Evolutionary conservation across 352 stramenopile species (phyloP).

Genomic region (Elongisporangium undulatum): DNA sequence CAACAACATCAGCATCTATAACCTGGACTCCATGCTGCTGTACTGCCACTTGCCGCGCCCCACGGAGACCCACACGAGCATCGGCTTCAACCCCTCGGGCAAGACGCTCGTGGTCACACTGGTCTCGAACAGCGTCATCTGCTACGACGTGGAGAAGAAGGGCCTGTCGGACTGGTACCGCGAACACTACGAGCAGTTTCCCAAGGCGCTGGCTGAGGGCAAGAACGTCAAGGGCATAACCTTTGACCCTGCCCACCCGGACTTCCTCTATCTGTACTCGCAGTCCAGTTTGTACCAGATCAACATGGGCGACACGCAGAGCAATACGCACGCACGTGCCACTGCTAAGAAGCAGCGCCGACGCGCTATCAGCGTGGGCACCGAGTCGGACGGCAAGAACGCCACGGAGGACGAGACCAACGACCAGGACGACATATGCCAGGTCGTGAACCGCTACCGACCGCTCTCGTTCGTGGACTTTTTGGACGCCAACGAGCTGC

Average conservation of each 20-base stretch:
- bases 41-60: slow-evolving; percentile 63
- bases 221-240: slow-evolving; percentile 77
- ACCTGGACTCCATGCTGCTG: slow-evolving; percentile 85
- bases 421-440: slow-evolving; percentile 65
- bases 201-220: slow-evolving; percentile 68
- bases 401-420: slow-evolving; percentile 56
- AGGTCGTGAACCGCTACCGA: slow-evolving; percentile 78
- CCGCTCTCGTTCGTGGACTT: slow-evolving; percentile 86
- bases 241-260: slow-evolving; percentile 70
- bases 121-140: slow-evolving; percentile 81
- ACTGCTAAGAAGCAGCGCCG: not conserved
- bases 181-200: slow-evolving; percentile 59
- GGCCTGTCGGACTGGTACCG: slow-evolving; percentile 71
- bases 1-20: slow-evolving; percentile 79
- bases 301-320: slow-evolving; percentile 53
- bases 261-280: slow-evolving; percentile 78
- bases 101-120: slow-evolving; percentile 78
- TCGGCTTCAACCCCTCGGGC: slow-evolving; percentile 71
- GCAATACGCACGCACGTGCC: slow-evolving; percentile 22
- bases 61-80: slow-evolving; percentile 71
- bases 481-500: slow-evolving; percentile 63
- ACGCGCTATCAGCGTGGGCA: slow-evolving; percentile 52
- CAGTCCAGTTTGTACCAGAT: slow-evolving; percentile 81
- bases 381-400: slow-evolving; percentile 53
- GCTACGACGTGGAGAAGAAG: slow-evolving; percentile 83